Evolutionary conservation across 495 filamentous ascomycete species (phyloP).

Genomic region (Copromyces sp.): DNA sequence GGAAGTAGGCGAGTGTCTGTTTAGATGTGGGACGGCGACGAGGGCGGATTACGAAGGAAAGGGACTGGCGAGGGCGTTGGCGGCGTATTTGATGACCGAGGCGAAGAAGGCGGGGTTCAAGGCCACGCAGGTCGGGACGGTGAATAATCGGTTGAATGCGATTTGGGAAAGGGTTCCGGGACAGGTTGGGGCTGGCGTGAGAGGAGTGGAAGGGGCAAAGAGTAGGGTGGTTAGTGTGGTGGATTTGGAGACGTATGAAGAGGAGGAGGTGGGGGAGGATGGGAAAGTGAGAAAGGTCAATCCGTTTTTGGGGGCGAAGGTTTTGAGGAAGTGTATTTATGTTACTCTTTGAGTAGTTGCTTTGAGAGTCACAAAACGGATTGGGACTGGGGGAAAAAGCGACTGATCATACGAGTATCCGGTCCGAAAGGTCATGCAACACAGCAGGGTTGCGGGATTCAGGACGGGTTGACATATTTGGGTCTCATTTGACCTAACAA

Average conservation of each 20-base stretch:
- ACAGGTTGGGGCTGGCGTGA: background rate
- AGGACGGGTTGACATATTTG: background rate
- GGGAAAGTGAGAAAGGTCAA: background rate
- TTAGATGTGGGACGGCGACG: slow-evolving; percentile 31
- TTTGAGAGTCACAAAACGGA: no score
- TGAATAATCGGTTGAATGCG: background rate
- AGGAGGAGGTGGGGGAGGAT: background rate
- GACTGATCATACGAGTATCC: background rate
- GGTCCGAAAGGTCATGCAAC: background rate
- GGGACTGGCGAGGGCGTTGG: slow-evolving; percentile 27
- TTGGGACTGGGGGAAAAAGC: background rate
- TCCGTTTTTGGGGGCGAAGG: background rate
- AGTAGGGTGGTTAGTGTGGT: background rate
- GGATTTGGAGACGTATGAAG: background rate
- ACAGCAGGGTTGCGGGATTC: background rate
- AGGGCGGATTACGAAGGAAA: slow-evolving; percentile 20
- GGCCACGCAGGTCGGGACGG: background rate
- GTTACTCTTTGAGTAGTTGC: background rate
- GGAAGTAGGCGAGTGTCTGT: slow-evolving; percentile 21
- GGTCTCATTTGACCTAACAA: background rate
- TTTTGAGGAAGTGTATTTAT: background rate
- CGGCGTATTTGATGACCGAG: slow-evolving; percentile 29
- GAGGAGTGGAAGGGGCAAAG: background rate
- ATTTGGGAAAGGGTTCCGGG: background rate
- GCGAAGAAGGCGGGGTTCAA: background rate